Percentiles rank a stretch among this genome's conserved stretches.
Conservation (phyloP, 2,329 filamentous ascomycete genomes). For the Alternaria conjuncta region DNA sequence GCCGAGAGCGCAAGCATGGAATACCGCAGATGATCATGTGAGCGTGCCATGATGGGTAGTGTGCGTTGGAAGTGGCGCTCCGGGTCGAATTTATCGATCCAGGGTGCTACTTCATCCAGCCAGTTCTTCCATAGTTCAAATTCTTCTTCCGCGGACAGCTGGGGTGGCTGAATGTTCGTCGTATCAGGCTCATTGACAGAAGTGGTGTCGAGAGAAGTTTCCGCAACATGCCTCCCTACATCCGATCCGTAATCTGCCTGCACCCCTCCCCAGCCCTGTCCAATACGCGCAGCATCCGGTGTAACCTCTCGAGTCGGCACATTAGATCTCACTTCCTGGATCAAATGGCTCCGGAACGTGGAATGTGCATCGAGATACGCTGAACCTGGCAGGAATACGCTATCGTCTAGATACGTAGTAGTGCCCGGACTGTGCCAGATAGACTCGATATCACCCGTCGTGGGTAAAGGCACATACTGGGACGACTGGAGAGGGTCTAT, state of each 20-base stretch:
- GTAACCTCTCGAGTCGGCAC: constrained; percentile 15
- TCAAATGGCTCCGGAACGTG: constrained; percentile 22
- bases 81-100: constrained; percentile 65
- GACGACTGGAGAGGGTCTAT: neutral
- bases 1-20: constrained; percentile 63
- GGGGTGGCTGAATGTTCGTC: neutral
- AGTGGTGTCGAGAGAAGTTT: neutral
- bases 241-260: neutral
- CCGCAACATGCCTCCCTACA: neutral
- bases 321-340: constrained; percentile 20
- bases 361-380: constrained; percentile 25
- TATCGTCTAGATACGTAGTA: constrained; percentile 11
- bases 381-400: constrained; percentile 21
- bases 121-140: constrained; percentile 48
- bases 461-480: neutral
- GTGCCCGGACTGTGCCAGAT: constrained; percentile 5
- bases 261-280: neutral
- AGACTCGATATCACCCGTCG: neutral
- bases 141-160: constrained; percentile 17
- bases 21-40: constrained; percentile 58
- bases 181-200: neutral
- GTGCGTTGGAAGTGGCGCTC: constrained; percentile 61
- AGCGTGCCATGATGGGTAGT: constrained; percentile 58
- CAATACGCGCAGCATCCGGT: constrained; percentile 2
- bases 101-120: constrained; percentile 60